A percentile compares a stretch with the other conserved stretches of the same genome.
phyloP scores from a whole-genome alignment of 2,329 filamentous ascomycete genomes.

The Pseudodiploospora longispora region DNA sequence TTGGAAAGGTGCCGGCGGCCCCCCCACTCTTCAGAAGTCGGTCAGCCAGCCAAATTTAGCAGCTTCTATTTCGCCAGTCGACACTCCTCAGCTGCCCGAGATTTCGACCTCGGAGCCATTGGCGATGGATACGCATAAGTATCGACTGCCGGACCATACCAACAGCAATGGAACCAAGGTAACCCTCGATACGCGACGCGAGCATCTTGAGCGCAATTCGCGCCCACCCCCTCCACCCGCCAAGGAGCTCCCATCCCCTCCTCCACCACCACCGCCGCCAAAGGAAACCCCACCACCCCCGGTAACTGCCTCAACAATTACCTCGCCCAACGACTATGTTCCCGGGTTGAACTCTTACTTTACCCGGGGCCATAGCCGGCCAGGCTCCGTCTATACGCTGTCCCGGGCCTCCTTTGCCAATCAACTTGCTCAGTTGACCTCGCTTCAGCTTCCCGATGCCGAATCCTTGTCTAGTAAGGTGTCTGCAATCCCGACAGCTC shows the following conservation, averaged over 20 bases:
- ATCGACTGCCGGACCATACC: slow-evolving; percentile 61
- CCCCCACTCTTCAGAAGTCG: slow-evolving; percentile 12
- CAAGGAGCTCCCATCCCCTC: slow-evolving; percentile 26
- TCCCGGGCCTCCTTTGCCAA: slow-evolving; percentile 88
- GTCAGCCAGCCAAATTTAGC: slow-evolving; percentile 15
- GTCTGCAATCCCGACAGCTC: slow-evolving; percentile 73
- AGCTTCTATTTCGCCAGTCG: slow-evolving; percentile 18
- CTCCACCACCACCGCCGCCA: slow-evolving; percentile 34
- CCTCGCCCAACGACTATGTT: slow-evolving; percentile 34
- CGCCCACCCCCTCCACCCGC: slow-evolving; percentile 25
- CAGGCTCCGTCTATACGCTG: slow-evolving; percentile 88
- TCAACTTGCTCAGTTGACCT: slow-evolving; percentile 86
- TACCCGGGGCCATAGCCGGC: slow-evolving; percentile 56
- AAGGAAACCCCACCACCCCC: slow-evolving; percentile 6
- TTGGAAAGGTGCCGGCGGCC: slow-evolving; percentile 57
- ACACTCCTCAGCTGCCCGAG: slow-evolving; percentile 38
- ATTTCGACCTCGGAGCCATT: slow-evolving; percentile 42
- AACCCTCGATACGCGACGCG: slow-evolving; percentile 47
- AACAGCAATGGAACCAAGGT: slow-evolving; percentile 61
- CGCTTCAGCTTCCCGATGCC: slow-evolving; percentile 80
- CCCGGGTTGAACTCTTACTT: slow-evolving; percentile 55
- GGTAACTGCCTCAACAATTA: slow-evolving; percentile 14
- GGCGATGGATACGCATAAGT: slow-evolving; percentile 67
- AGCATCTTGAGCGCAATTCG: slow-evolving; percentile 46
- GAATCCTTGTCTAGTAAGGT: slow-evolving; percentile 77